Evolutionary conservation across 2,329 filamentous ascomycete genomes (phyloP).

Genomic region (Mycosphaerella arachidis): DNA sequence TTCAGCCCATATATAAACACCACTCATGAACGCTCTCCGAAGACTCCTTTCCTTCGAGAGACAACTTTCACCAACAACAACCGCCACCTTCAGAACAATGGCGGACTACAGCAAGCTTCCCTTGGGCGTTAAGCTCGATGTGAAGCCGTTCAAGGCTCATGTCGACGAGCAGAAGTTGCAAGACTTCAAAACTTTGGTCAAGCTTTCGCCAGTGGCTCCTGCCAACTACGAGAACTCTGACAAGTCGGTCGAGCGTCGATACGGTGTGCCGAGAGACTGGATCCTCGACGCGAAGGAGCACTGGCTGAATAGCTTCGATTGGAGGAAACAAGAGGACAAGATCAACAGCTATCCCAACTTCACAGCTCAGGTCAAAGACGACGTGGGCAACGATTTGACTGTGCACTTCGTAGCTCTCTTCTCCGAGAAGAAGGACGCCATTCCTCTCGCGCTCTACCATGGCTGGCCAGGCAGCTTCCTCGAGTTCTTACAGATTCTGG

Average conservation of each 20-base stretch:
- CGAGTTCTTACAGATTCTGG: slow-evolving; percentile 33
- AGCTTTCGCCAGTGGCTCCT: slow-evolving; percentile 47
- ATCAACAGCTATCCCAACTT: slow-evolving; percentile 24
- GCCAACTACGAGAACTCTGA: slow-evolving; percentile 45
- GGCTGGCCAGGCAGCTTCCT: slow-evolving; percentile 38
- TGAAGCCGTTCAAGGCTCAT: slow-evolving; percentile 41
- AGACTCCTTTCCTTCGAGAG: slow-evolving; percentile 15
- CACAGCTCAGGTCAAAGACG: slow-evolving; percentile 18
- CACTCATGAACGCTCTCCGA: slow-evolving; percentile 14
- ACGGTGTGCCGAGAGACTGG: slow-evolving; percentile 48
- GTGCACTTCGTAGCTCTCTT: slow-evolving; percentile 55
- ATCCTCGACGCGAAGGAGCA: slow-evolving; percentile 37
- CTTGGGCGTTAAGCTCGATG: slow-evolving; percentile 33
- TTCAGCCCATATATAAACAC: neutral
- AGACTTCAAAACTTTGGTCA: slow-evolving; percentile 46
- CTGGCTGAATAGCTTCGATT: slow-evolving; percentile 35
- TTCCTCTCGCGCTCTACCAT: slow-evolving; percentile 34
- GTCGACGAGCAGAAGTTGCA: slow-evolving; percentile 43
- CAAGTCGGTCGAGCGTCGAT: slow-evolving; percentile 29
- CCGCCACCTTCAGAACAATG: slow-evolving; percentile 10
- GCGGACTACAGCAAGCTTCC: slow-evolving; percentile 32
- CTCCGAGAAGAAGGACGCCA: slow-evolving; percentile 42
- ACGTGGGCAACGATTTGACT: slow-evolving; percentile 35
- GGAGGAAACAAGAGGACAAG: slow-evolving; percentile 29
- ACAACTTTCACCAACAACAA: slow-evolving; percentile 8